Evolutionary conservation across 2,329 filamentous ascomycete genomes (phyloP), one percentile per base, ranked within the genome.

Genomic region (Diaporthe australafricana): DNA sequence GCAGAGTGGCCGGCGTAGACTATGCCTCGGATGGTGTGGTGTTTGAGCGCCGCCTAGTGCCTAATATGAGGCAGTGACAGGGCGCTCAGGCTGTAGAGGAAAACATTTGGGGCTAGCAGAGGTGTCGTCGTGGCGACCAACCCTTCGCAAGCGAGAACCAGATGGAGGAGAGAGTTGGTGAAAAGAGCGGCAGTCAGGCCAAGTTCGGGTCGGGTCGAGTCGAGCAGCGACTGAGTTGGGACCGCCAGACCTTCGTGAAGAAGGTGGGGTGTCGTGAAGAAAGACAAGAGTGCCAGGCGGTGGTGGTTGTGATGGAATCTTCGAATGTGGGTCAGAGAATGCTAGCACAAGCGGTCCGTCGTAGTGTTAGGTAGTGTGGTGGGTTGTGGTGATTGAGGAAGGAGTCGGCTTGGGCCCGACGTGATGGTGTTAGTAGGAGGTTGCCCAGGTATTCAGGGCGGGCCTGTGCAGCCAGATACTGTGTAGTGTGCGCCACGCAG

Each of bases 241-340:
- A 72, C 70, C 70, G 55, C 70, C 70, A 70, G 32, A 42, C 70
- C 70, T 66, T 66, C 71, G 30, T 56, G 60, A 65, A 70, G 70
- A 71, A 72, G 72, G 72, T 67, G 72, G 72, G 70, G 72, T 57
- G 66, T 38, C 25, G 47, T 40, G 42, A 57, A 40, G 50, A 45
- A 55, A 35, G 65, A 63, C 27, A 8, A 47, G 55, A 25, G 57
- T 68, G 27, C 45, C 35, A 68, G 55, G 62, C 60, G 65, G 56
- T 47, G 50, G 65, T 65, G 65, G 68, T 57, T 35, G 35, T 66
- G 65, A 73, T 73, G 72, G 65, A 69, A 72, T 72, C 70, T 71
- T 73, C 50, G 69, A 69, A 68, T 69, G 72, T 73, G 69, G 69
- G 66, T 69, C 68, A 60, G 50, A 48, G 40, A 55, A 42, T 55